phyloP scores from a whole-genome alignment of 1,284 basidiomycete genomes.

The Apiotrichum brassicae region DNA sequence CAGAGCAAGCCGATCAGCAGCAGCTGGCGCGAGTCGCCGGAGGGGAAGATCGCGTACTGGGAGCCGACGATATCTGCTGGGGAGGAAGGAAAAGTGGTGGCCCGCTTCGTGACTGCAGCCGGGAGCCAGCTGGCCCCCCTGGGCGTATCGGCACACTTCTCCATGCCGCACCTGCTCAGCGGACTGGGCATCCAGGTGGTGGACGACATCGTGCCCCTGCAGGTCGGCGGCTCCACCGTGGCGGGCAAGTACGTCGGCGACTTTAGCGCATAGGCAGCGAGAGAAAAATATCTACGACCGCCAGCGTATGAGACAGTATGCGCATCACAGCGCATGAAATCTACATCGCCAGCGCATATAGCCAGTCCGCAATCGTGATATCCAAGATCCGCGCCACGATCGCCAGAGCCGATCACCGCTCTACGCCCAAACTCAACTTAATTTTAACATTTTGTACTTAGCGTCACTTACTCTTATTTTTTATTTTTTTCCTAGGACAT shows the following conservation, averaged over 20 bases:
- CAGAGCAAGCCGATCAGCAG: slow-evolving; percentile 51
- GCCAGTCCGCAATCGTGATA: too few relatives aligned
- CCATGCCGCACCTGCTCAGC: slow-evolving; percentile 39
- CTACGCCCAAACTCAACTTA: too few relatives aligned
- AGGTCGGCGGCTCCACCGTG: slow-evolving; percentile 2
- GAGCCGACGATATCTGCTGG: slow-evolving; percentile 12
- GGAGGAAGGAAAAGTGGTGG: slow-evolving; percentile 48
- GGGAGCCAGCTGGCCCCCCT: slow-evolving; percentile 27
- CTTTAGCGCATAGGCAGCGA: too few relatives aligned
- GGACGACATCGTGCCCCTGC: slow-evolving; percentile 2
- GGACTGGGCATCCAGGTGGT: slow-evolving; percentile 45
- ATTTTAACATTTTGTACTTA: slow-evolving; percentile 3
- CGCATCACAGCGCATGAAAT: too few relatives aligned
- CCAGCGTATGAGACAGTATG: too few relatives aligned
- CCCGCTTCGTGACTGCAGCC: slow-evolving; percentile 45
- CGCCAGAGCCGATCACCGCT: too few relatives aligned
- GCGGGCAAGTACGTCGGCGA: slow-evolving; percentile 13
- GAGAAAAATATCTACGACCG: too few relatives aligned
- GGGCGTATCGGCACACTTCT: slow-evolving; percentile 48
- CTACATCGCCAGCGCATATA: too few relatives aligned
- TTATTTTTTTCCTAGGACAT: not conserved
- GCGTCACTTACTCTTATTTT: too few relatives aligned
- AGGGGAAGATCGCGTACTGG: too few relatives aligned
- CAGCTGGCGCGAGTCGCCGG: too few relatives aligned
- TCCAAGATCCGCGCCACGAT: too few relatives aligned